phyloP scores from a whole-genome alignment of 2,329 filamentous ascomycete species.

The Xylaria polymorpha region DNA sequence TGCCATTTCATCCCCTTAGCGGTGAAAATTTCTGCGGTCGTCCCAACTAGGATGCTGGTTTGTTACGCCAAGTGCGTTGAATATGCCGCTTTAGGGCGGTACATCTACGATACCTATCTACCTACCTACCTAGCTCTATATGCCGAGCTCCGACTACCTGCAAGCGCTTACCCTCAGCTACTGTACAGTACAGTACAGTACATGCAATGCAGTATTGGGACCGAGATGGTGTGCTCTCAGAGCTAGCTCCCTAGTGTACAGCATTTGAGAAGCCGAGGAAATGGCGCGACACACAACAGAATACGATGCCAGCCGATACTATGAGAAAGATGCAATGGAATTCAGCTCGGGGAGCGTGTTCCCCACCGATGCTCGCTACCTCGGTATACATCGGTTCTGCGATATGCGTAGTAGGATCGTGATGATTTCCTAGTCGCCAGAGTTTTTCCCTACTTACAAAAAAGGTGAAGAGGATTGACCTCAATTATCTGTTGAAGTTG shows the following conservation, averaged over 20 bases:
- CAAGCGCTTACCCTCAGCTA: background rate
- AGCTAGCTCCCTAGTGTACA: background rate
- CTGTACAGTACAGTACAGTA: background rate
- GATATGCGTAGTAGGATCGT: conserved; percentile 17
- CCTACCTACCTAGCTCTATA: conserved; percentile 10
- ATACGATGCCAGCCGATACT: conserved; percentile 1
- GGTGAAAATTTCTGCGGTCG: conserved; percentile 42
- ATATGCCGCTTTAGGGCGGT: conserved; percentile 20
- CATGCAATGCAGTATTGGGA: conserved; percentile 2
- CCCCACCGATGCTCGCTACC: conserved; percentile 23
- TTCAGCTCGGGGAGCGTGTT: background rate
- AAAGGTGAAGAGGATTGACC: conserved; percentile 14
- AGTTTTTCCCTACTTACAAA: conserved; percentile 1
- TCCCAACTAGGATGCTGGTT: background rate
- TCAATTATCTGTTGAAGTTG: conserved; percentile 6
- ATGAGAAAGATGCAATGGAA: background rate
- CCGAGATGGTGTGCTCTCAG: conserved; percentile 10
- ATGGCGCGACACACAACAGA: conserved; percentile 13
- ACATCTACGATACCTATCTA: conserved; percentile 23
- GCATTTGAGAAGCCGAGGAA: conserved; percentile 18
- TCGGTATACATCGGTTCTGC: conserved; percentile 20
- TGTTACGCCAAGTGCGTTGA: conserved; percentile 4
- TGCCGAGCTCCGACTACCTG: conserved; percentile 5
- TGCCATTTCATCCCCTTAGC: conserved; percentile 42
- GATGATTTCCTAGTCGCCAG: conserved; percentile 11